These are phyloP conservation scores for Ophidiomyces ophidiicola DNA, from an alignment of 2,329 filamentous ascomycete species.

Conservation along the genomic window DNA sequence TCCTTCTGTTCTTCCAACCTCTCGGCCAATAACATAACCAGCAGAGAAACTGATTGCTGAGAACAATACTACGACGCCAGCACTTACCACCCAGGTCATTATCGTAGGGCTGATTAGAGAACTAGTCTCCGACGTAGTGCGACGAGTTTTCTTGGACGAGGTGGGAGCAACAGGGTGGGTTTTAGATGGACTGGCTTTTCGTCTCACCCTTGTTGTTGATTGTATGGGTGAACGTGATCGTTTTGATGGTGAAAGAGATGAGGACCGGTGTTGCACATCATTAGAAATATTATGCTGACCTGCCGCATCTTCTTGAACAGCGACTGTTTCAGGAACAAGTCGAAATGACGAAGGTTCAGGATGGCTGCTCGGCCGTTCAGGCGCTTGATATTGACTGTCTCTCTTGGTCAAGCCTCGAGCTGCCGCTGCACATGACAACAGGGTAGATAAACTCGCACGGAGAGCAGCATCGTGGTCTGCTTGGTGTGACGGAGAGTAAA, in stretches of 20 bases:
- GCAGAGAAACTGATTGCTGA: constrained; percentile 54
- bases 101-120: constrained; percentile 44
- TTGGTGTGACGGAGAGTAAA: constrained; percentile 62
- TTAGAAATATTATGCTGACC: constrained; percentile 13
- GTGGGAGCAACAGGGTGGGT: constrained; percentile 22
- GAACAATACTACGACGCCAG: constrained; percentile 52
- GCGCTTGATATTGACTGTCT: constrained; percentile 22
- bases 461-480: constrained; percentile 88
- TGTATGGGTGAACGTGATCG: constrained; percentile 19
- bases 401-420: constrained; percentile 66
- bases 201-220: constrained; percentile 14
- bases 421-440: constrained; percentile 87
- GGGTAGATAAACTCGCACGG: constrained; percentile 81
- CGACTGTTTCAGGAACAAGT: constrained; percentile 49
- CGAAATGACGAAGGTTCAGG: constrained; percentile 43
- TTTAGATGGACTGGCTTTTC: constrained; percentile 27
- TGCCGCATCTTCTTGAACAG: constrained; percentile 23
- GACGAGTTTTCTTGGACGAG: constrained; percentile 28
- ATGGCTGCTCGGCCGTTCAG: constrained; percentile 16
- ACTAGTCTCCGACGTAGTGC: constrained; percentile 20
- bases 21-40: constrained; percentile 50
- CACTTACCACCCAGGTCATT: constrained; percentile 54
- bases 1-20: constrained; percentile 44
- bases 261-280: constrained; percentile 17
- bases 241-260: constrained; percentile 14